phyloP scores from a whole-genome alignment of 148 eudicot genomes.

The Rhododendron ovatum region DNA sequence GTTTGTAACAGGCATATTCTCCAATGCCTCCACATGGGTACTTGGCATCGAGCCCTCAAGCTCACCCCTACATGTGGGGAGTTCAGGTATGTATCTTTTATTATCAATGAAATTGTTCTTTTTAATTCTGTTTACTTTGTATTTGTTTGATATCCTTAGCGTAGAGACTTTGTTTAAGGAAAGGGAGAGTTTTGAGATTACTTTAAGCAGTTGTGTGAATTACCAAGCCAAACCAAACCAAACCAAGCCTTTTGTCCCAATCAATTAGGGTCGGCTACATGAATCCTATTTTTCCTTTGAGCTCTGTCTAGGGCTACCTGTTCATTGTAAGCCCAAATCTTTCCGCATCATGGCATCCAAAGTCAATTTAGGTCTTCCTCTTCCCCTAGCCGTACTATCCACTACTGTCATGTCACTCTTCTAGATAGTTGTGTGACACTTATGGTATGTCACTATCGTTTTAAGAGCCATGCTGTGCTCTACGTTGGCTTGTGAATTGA shows the following conservation, averaged over 20 bases:
- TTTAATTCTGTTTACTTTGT: neutral
- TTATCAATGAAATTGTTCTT: neutral
- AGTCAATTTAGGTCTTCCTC: neutral
- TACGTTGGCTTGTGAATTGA: neutral
- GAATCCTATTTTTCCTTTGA: neutral
- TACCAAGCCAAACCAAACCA: neutral
- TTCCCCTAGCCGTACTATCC: neutral
- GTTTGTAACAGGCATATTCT: conserved; percentile 75
- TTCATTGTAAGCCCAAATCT: neutral
- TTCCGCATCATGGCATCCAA: neutral
- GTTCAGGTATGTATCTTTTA: conserved; percentile 61
- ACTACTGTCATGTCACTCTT: neutral
- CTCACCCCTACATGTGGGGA: conserved; percentile 99
- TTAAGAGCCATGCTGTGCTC: neutral
- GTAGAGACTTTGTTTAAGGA: neutral
- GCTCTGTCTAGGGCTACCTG: neutral
- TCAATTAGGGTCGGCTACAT: neutral
- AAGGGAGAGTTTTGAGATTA: neutral
- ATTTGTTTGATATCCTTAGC: neutral
- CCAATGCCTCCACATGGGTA: conserved; percentile 89
- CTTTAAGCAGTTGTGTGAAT: conserved; percentile 1
- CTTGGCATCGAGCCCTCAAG: conserved; percentile 88
- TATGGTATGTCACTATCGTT: neutral
- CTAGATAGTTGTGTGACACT: neutral
- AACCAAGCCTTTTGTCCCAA: neutral